A percentile compares a stretch with the other conserved stretches of the same genome.
Conservation (phyloP, 345 rosid species). For the Noccaea caerulescens region DNA sequence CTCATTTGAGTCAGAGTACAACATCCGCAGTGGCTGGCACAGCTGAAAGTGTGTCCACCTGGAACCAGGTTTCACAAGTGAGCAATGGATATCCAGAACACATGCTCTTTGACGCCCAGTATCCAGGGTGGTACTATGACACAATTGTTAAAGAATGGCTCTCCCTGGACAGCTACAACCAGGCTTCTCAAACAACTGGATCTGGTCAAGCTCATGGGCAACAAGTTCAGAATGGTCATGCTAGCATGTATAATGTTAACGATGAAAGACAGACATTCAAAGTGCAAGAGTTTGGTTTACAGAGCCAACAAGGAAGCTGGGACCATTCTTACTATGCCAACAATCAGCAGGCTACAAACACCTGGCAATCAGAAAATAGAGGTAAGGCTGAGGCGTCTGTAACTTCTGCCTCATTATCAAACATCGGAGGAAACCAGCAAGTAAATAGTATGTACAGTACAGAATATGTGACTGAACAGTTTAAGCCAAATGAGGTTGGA, state of each 20-base stretch:
- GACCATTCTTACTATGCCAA: conserved; percentile 53
- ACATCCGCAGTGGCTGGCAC: conserved; percentile 60
- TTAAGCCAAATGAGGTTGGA: conserved; percentile 55
- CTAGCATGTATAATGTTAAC: conserved; percentile 48
- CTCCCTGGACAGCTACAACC: conserved; percentile 69
- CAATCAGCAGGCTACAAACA: conserved; percentile 47
- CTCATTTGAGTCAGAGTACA: conserved; percentile 67
- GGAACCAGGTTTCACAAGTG: conserved; percentile 70
- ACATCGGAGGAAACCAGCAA: conserved; percentile 56
- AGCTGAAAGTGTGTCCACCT: conserved; percentile 59
- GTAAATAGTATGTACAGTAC: conserved; percentile 51
- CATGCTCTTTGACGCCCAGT: conserved; percentile 86
- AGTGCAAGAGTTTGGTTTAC: conserved; percentile 49
- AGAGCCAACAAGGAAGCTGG: conserved; percentile 58
- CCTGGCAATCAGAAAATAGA: conserved; percentile 57
- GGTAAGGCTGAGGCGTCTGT: conserved; percentile 39
- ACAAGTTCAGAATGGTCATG: conserved; percentile 63
- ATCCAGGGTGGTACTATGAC: conserved; percentile 97
- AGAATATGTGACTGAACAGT: conserved; percentile 46
- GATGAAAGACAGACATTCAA: conserved; percentile 49
- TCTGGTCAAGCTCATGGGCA: conserved; percentile 52
- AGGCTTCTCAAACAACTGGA: conserved; percentile 52
- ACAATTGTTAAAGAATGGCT: conserved; percentile 73
- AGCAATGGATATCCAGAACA: conserved; percentile 85
- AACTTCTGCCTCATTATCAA: conserved; percentile 39